Conservation (phyloP, 441 rosid species). For the Metrosideros polymorpha region DNA sequence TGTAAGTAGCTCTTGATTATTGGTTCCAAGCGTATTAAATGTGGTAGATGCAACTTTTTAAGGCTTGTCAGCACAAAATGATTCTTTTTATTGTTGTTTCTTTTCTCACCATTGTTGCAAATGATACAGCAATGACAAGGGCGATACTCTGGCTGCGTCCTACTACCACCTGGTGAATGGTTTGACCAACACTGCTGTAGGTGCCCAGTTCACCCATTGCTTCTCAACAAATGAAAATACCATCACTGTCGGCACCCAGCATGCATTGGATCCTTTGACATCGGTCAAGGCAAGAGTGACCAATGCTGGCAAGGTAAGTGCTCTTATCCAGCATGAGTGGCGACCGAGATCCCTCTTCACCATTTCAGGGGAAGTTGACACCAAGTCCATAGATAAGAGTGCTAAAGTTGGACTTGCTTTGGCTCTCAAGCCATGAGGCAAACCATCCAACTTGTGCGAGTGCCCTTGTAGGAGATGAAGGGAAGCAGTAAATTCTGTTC, state of each 20-base stretch:
- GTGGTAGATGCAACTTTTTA: neutral
- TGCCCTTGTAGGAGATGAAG: neutral
- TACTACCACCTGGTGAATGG: slow-evolving; percentile 4
- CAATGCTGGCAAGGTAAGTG: slow-evolving; percentile 16
- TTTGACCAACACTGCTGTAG: slow-evolving; percentile 8
- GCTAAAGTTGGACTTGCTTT: slow-evolving; percentile 17
- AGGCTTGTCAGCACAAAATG: neutral
- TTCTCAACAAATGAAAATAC: slow-evolving; percentile 14
- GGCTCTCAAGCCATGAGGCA: slow-evolving; percentile 7
- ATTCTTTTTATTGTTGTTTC: neutral
- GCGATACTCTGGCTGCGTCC: slow-evolving; percentile 13
- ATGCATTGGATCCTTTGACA: slow-evolving; percentile 7
- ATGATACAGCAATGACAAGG: slow-evolving; percentile 12
- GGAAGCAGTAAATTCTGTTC: neutral
- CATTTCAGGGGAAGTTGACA: slow-evolving; percentile 14
- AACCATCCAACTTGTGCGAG: neutral
- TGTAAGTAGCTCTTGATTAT: neutral
- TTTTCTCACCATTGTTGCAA: neutral
- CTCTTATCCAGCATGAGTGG: slow-evolving; percentile 12
- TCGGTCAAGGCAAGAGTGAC: slow-evolving; percentile 9
- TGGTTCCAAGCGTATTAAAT: neutral
- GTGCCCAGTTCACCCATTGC: slow-evolving; percentile 10
- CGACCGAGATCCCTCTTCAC: slow-evolving; percentile 5
- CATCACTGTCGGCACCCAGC: slow-evolving; percentile 11
- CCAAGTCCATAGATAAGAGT: slow-evolving; percentile 4